A percentile compares a stretch with the other conserved stretches of the same genome.
Conservation (phyloP, 371 early-diverging fungal species). For the Syncephalastrum contaminatum region DNA sequence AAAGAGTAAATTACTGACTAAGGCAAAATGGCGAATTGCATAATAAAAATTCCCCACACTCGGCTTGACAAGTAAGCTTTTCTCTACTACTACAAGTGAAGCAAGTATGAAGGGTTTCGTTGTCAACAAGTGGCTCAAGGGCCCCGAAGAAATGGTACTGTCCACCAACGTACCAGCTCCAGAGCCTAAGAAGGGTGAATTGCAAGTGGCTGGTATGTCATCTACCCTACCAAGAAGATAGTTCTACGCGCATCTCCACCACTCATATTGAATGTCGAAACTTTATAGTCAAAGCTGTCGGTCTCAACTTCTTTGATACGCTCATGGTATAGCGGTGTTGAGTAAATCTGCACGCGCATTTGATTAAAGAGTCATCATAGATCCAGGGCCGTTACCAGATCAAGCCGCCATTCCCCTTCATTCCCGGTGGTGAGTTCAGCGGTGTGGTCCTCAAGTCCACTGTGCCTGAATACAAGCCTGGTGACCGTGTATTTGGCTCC, state of each 20-base stretch:
- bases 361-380: conserved; percentile 18
- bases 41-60: too few species aligned
- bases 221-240: too few species aligned
- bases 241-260: too few species aligned
- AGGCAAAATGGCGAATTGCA: too few species aligned
- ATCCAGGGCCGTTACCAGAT: conserved; percentile 84
- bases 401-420: conserved; percentile 80
- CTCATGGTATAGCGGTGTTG: conserved; percentile 58
- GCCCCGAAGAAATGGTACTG: conserved; percentile 68
- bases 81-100: too few species aligned
- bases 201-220: conserved; percentile 52
- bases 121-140: conserved; percentile 70
- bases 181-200: conserved; percentile 54
- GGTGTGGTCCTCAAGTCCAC: conserved; percentile 46
- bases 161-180: conserved; percentile 57
- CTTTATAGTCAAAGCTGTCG: conserved; percentile 60
- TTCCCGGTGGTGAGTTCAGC: conserved; percentile 75
- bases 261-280: too few species aligned
- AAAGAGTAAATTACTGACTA: too few species aligned
- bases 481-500: conserved; percentile 81
- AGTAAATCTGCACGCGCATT: background rate
- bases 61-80: too few species aligned
- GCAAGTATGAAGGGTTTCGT: conserved; percentile 70
- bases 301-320: conserved; percentile 85
- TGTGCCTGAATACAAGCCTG: conserved; percentile 54